A percentile compares a stretch with the other conserved stretches of the same genome.
Evolutionary conservation across 129 eudicot genomes (phyloP).

Genomic region (Saposhnikovia divaricata): DNA sequence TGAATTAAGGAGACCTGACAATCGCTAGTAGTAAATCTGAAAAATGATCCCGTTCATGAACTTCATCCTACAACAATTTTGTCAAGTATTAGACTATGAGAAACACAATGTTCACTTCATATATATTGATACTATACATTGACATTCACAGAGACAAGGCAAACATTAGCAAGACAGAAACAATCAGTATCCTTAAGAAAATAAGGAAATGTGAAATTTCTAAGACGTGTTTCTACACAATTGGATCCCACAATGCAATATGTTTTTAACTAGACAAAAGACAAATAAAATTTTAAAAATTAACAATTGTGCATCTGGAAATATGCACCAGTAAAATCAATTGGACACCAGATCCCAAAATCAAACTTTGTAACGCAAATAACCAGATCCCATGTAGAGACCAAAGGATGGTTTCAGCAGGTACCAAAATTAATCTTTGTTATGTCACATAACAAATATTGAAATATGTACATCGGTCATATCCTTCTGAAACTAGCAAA

Average conservation of each 20-base stretch:
- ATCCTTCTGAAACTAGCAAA: background rate
- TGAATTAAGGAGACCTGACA: constrained; percentile 52
- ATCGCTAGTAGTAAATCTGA: constrained; percentile 88
- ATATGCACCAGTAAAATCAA: background rate
- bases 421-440: no score
- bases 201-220: background rate
- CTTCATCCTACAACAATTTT: constrained; percentile 67
- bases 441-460: background rate
- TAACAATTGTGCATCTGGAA: background rate
- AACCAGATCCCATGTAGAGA: background rate
- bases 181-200: background rate
- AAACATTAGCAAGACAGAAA: background rate
- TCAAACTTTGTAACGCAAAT: background rate
- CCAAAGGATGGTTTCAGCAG: background rate
- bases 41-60: constrained; percentile 93
- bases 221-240: background rate
- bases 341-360: background rate
- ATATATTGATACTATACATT: background rate
- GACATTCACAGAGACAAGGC: background rate
- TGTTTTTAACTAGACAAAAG: background rate
- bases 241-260: background rate
- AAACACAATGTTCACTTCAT: background rate
- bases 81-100: background rate
- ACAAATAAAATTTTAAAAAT: background rate
- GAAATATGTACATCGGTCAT: background rate